Percentiles rank a stretch among this genome's conserved stretches.
phyloP scores from a whole-genome alignment of 2,329 filamentous ascomycete genomes.

The Exophiala aquamarina region DNA sequence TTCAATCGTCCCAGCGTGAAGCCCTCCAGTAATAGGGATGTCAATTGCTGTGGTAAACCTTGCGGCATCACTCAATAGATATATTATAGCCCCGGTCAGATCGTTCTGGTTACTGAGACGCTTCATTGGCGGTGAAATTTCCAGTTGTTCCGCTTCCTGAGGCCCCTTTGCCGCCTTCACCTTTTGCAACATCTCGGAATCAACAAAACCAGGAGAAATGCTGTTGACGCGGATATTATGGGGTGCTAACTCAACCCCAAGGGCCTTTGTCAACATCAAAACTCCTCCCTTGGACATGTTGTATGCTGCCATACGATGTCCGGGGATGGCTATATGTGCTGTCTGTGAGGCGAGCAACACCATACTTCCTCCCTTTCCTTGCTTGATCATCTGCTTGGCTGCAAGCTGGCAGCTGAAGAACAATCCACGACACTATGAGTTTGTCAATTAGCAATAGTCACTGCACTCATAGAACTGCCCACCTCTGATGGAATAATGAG shows the following conservation, averaged over 20 bases:
- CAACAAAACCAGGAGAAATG: conserved; percentile 71
- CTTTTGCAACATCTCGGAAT: conserved; percentile 54
- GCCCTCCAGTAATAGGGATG: conserved; percentile 36
- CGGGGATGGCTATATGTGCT: conserved; percentile 38
- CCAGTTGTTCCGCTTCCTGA: no score
- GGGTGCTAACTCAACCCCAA: conserved; percentile 35
- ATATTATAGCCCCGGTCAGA: conserved; percentile 41
- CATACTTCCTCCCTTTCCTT: conserved; percentile 37
- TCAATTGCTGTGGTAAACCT: conserved; percentile 42
- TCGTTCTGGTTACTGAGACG: conserved; percentile 40
- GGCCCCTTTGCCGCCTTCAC: no score
- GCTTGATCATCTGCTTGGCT: conserved; percentile 52
- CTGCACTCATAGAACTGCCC: no score
- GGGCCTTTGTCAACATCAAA: conserved; percentile 37
- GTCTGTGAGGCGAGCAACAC: conserved; percentile 31
- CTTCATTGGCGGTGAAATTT: conserved; percentile 37
- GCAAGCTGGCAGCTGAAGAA: conserved; percentile 50
- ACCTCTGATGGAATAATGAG: neutral
- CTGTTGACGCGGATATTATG: conserved; percentile 42
- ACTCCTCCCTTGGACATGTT: conserved; percentile 27
- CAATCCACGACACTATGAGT: conserved; percentile 46
- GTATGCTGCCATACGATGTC: conserved; percentile 35
- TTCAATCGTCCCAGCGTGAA: conserved; percentile 36
- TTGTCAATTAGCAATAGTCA: conserved; percentile 27
- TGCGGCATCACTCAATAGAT: conserved; percentile 41